Conservation (phyloP, 257 asterid genomes). For the Primulina huaijiensis region DNA sequence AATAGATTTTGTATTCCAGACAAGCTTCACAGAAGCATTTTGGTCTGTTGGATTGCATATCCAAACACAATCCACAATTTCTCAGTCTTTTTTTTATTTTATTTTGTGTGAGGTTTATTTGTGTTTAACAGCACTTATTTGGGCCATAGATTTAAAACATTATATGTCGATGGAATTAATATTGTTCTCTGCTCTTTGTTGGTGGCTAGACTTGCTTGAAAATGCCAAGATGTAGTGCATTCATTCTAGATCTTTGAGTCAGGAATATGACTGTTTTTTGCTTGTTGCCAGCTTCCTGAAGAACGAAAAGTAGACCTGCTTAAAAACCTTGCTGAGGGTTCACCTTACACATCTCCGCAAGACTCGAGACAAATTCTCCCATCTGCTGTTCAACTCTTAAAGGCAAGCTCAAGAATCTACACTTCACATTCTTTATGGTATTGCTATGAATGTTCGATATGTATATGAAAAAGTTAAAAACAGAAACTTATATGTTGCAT, state of each 20-base stretch:
- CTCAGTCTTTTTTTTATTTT: neutral
- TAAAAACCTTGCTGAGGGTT: constrained; percentile 89
- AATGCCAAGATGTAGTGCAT: neutral
- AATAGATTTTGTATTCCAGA: constrained; percentile 9
- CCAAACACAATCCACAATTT: neutral
- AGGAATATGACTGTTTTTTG: constrained; percentile 24
- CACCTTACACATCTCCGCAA: constrained; percentile 80
- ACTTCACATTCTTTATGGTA: constrained; percentile 2
- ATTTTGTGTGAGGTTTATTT: neutral
- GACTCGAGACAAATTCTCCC: constrained; percentile 86
- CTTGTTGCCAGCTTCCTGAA: constrained; percentile 73
- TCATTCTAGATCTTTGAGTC: constrained; percentile 1
- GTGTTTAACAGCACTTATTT: neutral
- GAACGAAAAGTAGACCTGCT: constrained; percentile 89
- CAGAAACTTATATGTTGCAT: neutral
- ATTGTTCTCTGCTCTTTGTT: neutral
- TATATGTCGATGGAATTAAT: neutral
- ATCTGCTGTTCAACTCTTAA: constrained; percentile 67
- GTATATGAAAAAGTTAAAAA: neutral
- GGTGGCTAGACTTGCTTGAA: neutral
- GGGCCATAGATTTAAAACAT: neutral
- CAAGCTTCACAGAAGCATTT: neutral
- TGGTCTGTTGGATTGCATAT: neutral
- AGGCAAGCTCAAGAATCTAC: constrained; percentile 47
- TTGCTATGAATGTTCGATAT: constrained; percentile 11